Conservation (phyloP, 257 asterid species). For the Leonotis leonurus region DNA sequence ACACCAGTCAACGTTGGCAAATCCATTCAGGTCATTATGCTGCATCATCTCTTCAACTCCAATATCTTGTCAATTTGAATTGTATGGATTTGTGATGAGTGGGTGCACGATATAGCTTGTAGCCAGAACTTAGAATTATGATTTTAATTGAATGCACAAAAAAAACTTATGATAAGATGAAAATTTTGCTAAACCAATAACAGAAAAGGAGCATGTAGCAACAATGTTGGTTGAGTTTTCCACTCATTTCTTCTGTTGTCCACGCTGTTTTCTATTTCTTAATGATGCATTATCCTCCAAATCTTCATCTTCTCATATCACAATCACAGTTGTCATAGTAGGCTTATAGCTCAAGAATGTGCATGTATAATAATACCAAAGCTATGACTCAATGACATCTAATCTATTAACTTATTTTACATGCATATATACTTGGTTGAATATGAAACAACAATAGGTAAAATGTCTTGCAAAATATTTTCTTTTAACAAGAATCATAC, state of each 20-base stretch:
- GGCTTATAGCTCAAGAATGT: not conserved
- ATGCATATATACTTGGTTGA: not conserved
- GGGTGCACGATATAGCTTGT: not conserved
- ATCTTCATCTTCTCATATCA: not conserved
- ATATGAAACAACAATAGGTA: not conserved
- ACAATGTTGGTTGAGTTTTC: not conserved
- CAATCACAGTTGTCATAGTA: not conserved
- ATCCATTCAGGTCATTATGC: slow-evolving; percentile 51
- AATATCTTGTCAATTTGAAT: not conserved
- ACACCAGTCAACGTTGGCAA: slow-evolving; percentile 59
- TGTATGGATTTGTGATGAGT: not conserved
- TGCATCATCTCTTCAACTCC: not conserved
- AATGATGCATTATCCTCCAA: not conserved
- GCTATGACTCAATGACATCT: not conserved
- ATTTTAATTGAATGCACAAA: not conserved
- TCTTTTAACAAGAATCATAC: not conserved
- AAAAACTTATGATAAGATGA: not conserved
- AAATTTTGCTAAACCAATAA: not conserved
- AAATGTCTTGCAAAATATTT: not conserved
- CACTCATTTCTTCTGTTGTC: not conserved
- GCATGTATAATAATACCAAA: not conserved
- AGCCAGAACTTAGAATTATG: not conserved
- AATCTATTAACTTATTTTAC: not conserved
- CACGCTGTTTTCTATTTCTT: not conserved
- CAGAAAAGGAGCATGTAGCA: not conserved